Evolutionary conservation across 306 rosid species (phyloP), one percentile per base, ranked within the genome.

Genomic region (Rosa multiflora): DNA sequence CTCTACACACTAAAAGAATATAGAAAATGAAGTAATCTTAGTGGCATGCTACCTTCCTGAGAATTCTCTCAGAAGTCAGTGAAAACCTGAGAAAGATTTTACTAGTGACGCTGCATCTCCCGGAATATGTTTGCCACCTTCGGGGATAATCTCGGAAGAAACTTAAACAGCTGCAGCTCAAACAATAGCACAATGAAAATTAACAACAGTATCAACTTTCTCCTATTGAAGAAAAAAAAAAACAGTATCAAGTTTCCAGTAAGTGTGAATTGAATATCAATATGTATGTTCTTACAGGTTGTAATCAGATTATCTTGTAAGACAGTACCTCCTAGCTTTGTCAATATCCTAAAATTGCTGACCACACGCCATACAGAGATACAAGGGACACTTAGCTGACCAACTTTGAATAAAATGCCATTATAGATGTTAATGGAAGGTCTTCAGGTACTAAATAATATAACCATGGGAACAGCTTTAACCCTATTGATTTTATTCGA

Each of bases 131-230:
- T 88, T 23, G 91, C 67, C 88, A 95, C 98, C 82, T 74, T 88
- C 1, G 97, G 99, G 29, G 99, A 95, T 81, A 92, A 83, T 74
- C 91, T 88, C 23, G 99, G 99, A 71, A 95, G 97, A 87, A 81
- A 95, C 76, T 95, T 95, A 63, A 91, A 95, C 67, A 95, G 46
- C 97, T 95, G 97, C 68, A 82, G 71, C 81, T 73, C 79, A 77
- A 78, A 82, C 47, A 82, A 56, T 44, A 69, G 51, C 53, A 73
- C 17, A 32, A 2, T 17, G 72, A 32, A 32, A 32, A 32, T 32
- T 13, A 49, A 40, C 6, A 13, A 48, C 18, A 48, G 53, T 49
- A 14, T 49, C 55, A 49, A 4, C 17, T 49, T 49, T 1, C 6
- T 5, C 7, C 44, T 6, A 40, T 40, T 1, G 44, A 6, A 40